A percentile compares a stretch with the other conserved stretches of the same genome.
Conservation (phyloP, 805 yeast genomes). For the Sugiyamaella lignohabitans region DNA sequence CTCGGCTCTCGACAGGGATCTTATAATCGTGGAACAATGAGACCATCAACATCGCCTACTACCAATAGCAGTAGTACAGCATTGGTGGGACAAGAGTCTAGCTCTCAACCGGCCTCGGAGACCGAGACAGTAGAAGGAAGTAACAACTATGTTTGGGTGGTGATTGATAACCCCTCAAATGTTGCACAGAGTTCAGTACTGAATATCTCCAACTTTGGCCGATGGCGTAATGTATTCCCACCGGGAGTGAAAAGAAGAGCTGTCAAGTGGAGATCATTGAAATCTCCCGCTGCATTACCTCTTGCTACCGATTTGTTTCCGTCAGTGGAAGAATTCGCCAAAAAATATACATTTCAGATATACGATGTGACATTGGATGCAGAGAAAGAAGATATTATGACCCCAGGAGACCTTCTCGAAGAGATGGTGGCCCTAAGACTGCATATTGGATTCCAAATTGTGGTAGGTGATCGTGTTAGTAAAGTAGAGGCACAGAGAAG, state of each 20-base stretch:
- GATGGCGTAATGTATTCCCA: conserved; percentile 92
- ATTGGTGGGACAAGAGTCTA: too few species aligned
- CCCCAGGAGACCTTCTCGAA: conserved; percentile 58
- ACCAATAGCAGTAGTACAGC: not conserved
- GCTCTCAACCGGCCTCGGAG: not conserved
- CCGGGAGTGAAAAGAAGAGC: conserved; percentile 54
- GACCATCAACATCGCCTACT: not conserved
- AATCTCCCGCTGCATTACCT: conserved; percentile 92
- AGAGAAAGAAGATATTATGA: conserved; percentile 47
- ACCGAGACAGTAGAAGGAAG: conserved; percentile 8
- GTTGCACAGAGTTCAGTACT: conserved; percentile 50
- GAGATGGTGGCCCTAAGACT: conserved; percentile 83
- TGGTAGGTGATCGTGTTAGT: conserved; percentile 62
- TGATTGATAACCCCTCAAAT: conserved; percentile 70
- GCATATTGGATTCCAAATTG: conserved; percentile 84
- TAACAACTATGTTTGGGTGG: conserved; percentile 46
- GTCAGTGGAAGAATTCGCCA: conserved; percentile 54
- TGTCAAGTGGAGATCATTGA: conserved; percentile 88
- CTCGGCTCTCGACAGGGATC: not conserved
- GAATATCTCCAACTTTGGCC: conserved; percentile 57
- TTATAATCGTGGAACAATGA: not conserved
- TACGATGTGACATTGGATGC: conserved; percentile 67
- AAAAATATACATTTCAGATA: conserved; percentile 71
- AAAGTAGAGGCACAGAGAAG: conserved; percentile 57
- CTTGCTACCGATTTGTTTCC: conserved; percentile 77